phyloP scores from a whole-genome alignment of 352 stramenopile species.

The Halophytophthora polymorphica region DNA sequence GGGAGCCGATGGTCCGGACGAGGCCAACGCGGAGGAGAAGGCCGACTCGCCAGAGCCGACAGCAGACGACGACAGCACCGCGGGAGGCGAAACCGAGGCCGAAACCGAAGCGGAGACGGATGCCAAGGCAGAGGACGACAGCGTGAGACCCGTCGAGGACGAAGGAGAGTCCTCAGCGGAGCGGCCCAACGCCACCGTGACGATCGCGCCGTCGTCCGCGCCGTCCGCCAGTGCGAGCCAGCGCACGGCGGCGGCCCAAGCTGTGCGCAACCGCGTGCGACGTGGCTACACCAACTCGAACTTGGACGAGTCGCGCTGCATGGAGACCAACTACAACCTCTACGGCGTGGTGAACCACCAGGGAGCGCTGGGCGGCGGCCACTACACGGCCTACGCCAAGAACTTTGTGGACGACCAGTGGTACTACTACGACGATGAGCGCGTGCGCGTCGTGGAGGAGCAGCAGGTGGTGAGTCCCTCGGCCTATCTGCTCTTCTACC shows the following conservation, averaged over 20 bases:
- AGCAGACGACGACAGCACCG: conserved; percentile 9
- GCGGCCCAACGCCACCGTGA: conserved; percentile 9
- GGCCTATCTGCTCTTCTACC: conserved; percentile 92
- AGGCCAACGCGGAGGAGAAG: conserved; percentile 6
- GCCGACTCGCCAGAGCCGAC: not conserved
- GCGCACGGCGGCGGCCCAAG: conserved; percentile 20
- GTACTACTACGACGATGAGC: conserved; percentile 90
- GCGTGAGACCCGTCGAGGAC: conserved; percentile 2
- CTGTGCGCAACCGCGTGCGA: conserved; percentile 62
- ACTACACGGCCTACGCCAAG: conserved; percentile 88
- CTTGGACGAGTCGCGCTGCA: conserved; percentile 79
- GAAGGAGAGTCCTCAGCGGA: conserved; percentile 11
- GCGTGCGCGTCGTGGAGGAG: conserved; percentile 83
- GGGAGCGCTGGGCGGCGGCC: conserved; percentile 78
- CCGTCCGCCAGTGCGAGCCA: conserved; percentile 22
- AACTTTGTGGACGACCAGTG: conserved; percentile 88
- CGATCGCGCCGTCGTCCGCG: conserved; percentile 10
- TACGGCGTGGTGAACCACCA: conserved; percentile 90
- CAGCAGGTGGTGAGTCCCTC: conserved; percentile 81
- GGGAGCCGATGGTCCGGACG: not conserved
- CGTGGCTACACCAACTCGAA: conserved; percentile 89
- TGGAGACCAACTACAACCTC: conserved; percentile 87
- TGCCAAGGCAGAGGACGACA: conserved; percentile 3
- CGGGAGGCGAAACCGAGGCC: conserved; percentile 11
- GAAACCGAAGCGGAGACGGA: conserved; percentile 21